Conservation (phyloP, 345 rosid species). For the Hibiscus syriacus region DNA sequence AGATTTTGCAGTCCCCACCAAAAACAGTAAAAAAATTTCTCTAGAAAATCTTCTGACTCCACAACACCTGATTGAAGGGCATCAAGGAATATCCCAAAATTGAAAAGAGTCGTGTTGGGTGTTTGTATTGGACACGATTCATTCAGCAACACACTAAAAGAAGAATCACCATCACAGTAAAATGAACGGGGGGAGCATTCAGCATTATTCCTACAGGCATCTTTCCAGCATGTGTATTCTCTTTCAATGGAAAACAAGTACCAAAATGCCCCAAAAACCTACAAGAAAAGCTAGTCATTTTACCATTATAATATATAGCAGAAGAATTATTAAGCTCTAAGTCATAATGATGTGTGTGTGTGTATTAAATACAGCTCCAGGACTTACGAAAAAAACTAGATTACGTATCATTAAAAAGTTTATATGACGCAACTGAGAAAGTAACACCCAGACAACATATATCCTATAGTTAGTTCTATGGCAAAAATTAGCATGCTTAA, state of each 20-base stretch:
- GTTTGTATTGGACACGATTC: conserved; percentile 45
- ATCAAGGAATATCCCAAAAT: conserved; percentile 55
- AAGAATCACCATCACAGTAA: conserved; percentile 34
- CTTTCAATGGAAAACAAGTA: conserved; percentile 71
- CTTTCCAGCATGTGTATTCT: conserved; percentile 68
- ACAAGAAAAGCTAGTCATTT: conserved; percentile 6
- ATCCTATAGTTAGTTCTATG: neutral
- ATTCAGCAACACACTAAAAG: conserved; percentile 20
- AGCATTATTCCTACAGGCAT: conserved; percentile 32
- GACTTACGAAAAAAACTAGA: neutral
- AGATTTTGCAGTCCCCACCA: conserved; percentile 85
- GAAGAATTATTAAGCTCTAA: neutral
- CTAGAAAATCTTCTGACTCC: conserved; percentile 52
- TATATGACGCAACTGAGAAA: neutral
- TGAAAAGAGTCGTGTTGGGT: conserved; percentile 37
- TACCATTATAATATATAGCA: neutral
- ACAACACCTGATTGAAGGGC: conserved; percentile 64
- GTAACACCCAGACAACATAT: neutral
- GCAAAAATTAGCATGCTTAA: neutral
- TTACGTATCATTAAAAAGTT: neutral
- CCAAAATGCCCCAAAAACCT: conserved; percentile 90
- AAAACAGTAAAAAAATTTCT: conserved; percentile 65
- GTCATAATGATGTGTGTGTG: neutral
- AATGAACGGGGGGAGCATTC: conserved; percentile 22
- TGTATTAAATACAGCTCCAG: neutral